phyloP scores from a whole-genome alignment of 1,284 basidiomycete genomes.

The Marasmius fiardii region DNA sequence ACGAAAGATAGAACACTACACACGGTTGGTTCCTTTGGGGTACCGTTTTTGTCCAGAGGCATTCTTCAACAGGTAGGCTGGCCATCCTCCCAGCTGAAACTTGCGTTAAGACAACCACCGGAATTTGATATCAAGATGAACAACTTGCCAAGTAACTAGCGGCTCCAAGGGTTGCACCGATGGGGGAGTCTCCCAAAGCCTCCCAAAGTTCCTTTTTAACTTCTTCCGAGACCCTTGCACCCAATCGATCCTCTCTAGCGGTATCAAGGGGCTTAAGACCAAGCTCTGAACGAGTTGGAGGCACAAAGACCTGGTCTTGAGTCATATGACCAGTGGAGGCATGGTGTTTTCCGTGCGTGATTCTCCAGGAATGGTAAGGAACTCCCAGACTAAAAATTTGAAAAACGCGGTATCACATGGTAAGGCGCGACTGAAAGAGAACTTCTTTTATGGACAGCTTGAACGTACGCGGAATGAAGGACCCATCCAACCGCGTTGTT shows the following conservation, averaged over 20 bases:
- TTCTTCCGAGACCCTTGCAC: conserved; percentile 66
- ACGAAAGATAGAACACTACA: conserved; percentile 28
- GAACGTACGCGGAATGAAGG: conserved; percentile 81
- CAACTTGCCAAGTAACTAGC: conserved; percentile 67
- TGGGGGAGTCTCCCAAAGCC: conserved; percentile 90
- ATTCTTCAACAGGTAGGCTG: conserved; percentile 81
- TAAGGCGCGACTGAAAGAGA: conserved; percentile 14
- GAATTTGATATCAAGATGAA: conserved; percentile 3
- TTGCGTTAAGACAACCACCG: neutral
- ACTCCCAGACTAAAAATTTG: conserved; percentile 71
- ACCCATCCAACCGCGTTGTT: conserved; percentile 96
- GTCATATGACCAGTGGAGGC: conserved; percentile 94
- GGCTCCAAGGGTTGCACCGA: conserved; percentile 69
- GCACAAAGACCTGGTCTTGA: conserved; percentile 97
- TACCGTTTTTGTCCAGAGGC: conserved; percentile 89
- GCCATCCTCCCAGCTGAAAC: conserved; percentile 79
- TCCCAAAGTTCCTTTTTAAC: conserved; percentile 83
- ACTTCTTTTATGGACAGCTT: too few species aligned
- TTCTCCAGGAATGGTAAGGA: conserved; percentile 98
- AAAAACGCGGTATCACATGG: conserved; percentile 20
- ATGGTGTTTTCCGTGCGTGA: conserved; percentile 96
- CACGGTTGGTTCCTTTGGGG: conserved; percentile 81
- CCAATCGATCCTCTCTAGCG: conserved; percentile 66
- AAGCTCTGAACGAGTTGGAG: conserved; percentile 78
- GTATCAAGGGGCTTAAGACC: conserved; percentile 65